phyloP scores from a whole-genome alignment of 228 moss, liverwort and hornwort genomes.

The Sphagnum fallax region DNA sequence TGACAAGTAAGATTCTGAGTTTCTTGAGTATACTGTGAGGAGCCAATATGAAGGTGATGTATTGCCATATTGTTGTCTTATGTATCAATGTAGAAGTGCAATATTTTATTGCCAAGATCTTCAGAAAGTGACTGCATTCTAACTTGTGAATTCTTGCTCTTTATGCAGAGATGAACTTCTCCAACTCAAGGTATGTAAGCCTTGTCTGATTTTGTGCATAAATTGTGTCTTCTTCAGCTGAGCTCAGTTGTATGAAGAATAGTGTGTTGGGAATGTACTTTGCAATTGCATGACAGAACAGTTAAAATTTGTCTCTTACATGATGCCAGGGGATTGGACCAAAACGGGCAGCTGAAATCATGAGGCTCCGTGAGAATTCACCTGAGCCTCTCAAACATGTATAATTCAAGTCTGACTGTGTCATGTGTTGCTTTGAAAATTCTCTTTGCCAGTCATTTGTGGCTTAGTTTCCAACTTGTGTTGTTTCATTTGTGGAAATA shows the following conservation, averaged over 20 bases:
- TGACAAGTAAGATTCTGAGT: conserved; percentile 12
- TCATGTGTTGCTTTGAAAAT: background rate
- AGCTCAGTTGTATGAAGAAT: background rate
- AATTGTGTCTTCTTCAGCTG: background rate
- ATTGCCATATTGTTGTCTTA: background rate
- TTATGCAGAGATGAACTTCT: conserved; percentile 47
- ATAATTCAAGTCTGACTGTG: background rate
- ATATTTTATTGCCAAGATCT: background rate
- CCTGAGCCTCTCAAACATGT: conserved; percentile 38
- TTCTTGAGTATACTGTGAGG: background rate
- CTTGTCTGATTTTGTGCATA: background rate
- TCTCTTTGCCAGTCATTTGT: background rate
- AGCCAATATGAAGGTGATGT: background rate
- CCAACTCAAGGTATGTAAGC: conserved; percentile 29
- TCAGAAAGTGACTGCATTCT: background rate
- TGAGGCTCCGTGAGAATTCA: conserved; percentile 21
- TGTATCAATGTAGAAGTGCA: background rate
- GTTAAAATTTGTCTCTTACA: background rate
- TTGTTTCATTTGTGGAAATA: background rate
- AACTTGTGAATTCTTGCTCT: conserved; percentile 2
- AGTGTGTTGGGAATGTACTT: background rate
- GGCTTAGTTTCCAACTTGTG: background rate
- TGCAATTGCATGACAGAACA: background rate
- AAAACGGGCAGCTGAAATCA: conserved; percentile 26
- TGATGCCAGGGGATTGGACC: conserved; percentile 33